These are phyloP conservation scores for Backusella tuberculispora DNA, from an alignment of 192 early-diverging fungal genomes.

Conservation along the genomic window DNA sequence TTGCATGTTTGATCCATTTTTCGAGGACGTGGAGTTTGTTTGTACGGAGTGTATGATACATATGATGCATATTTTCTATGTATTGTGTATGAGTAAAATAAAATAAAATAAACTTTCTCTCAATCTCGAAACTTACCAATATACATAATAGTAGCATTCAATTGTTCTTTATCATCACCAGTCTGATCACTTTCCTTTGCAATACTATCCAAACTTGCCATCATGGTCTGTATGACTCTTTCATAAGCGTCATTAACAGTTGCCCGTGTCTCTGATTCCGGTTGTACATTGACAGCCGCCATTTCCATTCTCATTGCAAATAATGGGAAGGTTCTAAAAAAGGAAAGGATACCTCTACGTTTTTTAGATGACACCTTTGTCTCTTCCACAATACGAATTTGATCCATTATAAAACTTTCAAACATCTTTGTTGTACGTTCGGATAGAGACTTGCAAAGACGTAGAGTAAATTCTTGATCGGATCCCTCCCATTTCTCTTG, in stretches of 20 bases:
- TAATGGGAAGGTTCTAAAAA: conserved; percentile 87
- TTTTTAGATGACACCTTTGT: conserved; percentile 88
- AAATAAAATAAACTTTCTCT: not conserved
- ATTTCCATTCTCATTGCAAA: conserved; percentile 82
- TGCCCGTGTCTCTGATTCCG: conserved; percentile 67
- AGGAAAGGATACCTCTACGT: conserved; percentile 87
- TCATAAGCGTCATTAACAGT: conserved; percentile 84
- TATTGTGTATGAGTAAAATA: conserved; percentile 24
- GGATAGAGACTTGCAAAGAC: conserved; percentile 67
- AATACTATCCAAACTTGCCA: conserved; percentile 84
- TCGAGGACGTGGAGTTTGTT: conserved; percentile 77
- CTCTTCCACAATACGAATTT: conserved; percentile 88
- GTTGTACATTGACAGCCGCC: conserved; percentile 54
- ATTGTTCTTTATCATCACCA: conserved; percentile 90
- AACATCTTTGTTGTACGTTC: conserved; percentile 71
- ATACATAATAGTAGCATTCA: conserved; percentile 86
- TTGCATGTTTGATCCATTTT: conserved; percentile 82
- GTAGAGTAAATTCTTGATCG: conserved; percentile 71
- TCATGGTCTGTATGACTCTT: conserved; percentile 78
- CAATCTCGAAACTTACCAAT: conserved; percentile 53
- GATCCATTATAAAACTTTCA: conserved; percentile 85
- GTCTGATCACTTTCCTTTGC: conserved; percentile 74
- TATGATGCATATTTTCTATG: conserved; percentile 95
- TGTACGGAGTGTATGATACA: conserved; percentile 77
- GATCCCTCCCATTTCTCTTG: conserved; percentile 70